Base-by-base conservation (phyloP, 2,329 filamentous ascomycete genomes). In the Fusarium chuoi region DNA sequence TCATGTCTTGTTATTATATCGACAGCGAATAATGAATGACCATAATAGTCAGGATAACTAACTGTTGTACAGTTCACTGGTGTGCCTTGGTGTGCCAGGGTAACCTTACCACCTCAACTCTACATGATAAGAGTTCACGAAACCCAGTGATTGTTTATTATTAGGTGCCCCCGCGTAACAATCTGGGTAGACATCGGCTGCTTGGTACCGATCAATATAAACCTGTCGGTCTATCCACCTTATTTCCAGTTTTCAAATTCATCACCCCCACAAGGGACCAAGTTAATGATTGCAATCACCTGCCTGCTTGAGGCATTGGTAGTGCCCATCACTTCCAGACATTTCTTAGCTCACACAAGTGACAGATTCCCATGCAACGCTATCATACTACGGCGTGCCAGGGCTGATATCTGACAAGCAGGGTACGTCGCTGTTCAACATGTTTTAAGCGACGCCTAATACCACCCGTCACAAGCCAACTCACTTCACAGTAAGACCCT, bases 341-440 rank as follows among this genome's bases (percentile, higher is more conserved):
- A 57, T 67, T 54, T 51, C 46, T 68, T 66, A 77, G 75, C 64
- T 62, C 61, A 62, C 58, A 57, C 74, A 70, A 51, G 68, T 69
- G 72, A 62, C 74, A 78, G 76, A 76, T 78, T 77, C 65, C 44
- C 63, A 75, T 77, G 61, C 72, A 51, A 78, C 75, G 62, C 61
- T 71, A 68, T 57, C 48, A 70, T 39, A 55, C 60, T 65, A 38
- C 70, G 75, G 42, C 49, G 60, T 51, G 49, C 54, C 60, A 65
- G 70, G 74, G 55, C 67, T 65, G 48, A 33, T 54, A 62, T 60
- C 69, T 71, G 62, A 63, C 65, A 68, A 64, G 62, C 71, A 72
- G 68, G 71, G 71, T 71, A 48, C 28, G n/a, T 67, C 28, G 36
- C 52, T 48, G 41, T 62, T 58, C 59, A 64, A 42, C 62, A 44